Conservation (phyloP, 805 yeast genomes). For the Sungouiella thailandica region DNA sequence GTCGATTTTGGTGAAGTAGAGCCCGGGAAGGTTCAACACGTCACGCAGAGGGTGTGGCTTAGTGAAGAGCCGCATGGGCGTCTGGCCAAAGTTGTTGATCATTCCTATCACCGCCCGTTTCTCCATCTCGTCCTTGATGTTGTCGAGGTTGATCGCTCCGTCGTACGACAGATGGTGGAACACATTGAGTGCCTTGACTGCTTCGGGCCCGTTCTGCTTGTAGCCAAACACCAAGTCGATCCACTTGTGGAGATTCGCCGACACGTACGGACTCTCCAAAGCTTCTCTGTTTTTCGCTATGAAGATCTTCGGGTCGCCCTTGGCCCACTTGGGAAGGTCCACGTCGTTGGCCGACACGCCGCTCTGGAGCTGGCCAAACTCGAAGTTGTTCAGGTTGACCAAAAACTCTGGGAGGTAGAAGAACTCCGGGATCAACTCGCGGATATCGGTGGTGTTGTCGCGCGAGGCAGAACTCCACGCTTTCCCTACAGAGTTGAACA, state of each 20-base stretch:
- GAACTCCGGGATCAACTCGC: constrained; percentile 86
- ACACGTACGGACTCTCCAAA: constrained; percentile 75
- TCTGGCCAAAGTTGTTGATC: constrained; percentile 89
- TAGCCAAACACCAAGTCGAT: constrained; percentile 79
- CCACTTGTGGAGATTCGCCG: constrained; percentile 75
- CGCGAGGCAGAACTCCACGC: constrained; percentile 78
- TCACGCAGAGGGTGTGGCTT: constrained; percentile 60
- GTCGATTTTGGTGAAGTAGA: constrained; percentile 29
- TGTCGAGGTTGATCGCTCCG: constrained; percentile 76
- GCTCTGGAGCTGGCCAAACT: constrained; percentile 67
- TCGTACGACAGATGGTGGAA: constrained; percentile 82
- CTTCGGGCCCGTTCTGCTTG: constrained; percentile 70
- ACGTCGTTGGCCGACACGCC: constrained; percentile 60
- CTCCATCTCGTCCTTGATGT: constrained; percentile 68
- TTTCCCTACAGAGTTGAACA: constrained; percentile 68
- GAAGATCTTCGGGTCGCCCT: constrained; percentile 68
- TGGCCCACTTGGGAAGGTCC: constrained; percentile 77
- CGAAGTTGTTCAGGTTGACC: constrained; percentile 56
- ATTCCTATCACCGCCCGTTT: constrained; percentile 74
- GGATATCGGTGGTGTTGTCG: constrained; percentile 81
- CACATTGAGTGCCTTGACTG: constrained; percentile 64
- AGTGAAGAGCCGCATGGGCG: constrained; percentile 68
- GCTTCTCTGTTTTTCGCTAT: constrained; percentile 77
- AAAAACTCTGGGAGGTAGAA: constrained; percentile 78
- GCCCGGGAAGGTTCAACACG: constrained; percentile 30